Base-by-base conservation (phyloP, 495 filamentous ascomycete genomes). In the Cenococcum geophilum region DNA sequence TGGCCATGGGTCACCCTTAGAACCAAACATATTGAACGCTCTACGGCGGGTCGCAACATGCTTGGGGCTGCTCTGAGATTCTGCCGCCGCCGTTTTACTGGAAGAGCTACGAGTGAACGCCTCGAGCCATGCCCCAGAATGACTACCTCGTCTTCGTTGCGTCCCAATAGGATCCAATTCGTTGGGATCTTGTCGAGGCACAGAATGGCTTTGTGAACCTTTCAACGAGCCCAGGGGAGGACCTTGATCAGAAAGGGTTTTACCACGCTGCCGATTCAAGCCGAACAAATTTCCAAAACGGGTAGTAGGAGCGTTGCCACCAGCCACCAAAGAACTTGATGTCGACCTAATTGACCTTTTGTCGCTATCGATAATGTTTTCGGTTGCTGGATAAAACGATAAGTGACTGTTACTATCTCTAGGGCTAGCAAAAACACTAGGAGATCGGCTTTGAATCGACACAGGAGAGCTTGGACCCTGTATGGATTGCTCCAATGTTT, bases 231-330 rank as follows among this genome's bases (percentile, higher is more conserved):
- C 71, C 20, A 73, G 40, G 2, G 72, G 57, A 11, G 67, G 70
- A 11, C 74, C 73, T 32, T 74, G 69, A 22, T 71, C 70, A 18
- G 66, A 61, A 32, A 69, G 27, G 10, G 71, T 72, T 60, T 75
- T 75, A n/a, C 68, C 73, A 21, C 73, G 63, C 40, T 67, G 70
- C 25, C 71, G 50, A 49, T 68, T 71, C 48, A 76, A 65, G 11
- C 72, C 72, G 37, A 76, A 75, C n/a, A 76, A 53, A 34, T 57
- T 63, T 20, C 61, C 65, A 63, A 76, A 75, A 1, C 72, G 60
- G 49, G 71, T 72, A 42, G 61, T 57, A 60, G 50, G 16, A 14
- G 52, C 27, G 10, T 59, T 40, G 18, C 56, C 63, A 36, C 57
- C 59, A 49, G 55, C 37, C 16, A 65, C 40, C 36, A 67, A 65